phyloP scores from a whole-genome alignment of 2,329 filamentous ascomycete species.

The Plectosphaerella sp. region DNA sequence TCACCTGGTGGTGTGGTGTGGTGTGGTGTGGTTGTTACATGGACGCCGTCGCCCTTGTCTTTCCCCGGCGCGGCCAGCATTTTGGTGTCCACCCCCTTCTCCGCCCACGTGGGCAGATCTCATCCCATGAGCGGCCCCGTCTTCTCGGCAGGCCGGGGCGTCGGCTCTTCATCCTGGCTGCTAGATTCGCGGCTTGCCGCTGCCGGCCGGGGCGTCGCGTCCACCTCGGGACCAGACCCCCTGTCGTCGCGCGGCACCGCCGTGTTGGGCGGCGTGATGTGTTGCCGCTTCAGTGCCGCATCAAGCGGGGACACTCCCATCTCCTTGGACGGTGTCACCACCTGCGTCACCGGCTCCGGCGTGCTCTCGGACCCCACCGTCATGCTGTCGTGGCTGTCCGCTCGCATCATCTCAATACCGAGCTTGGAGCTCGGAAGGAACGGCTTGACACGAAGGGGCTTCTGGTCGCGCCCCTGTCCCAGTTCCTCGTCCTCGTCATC shows the following conservation, averaged over 20 bases:
- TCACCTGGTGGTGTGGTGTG: background rate
- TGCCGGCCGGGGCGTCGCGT: constrained; percentile 40
- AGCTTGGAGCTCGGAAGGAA: constrained; percentile 78
- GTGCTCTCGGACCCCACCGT: constrained; percentile 45
- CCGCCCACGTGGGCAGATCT: background rate
- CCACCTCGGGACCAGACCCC: constrained; percentile 18
- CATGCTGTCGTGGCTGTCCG: constrained; percentile 87
- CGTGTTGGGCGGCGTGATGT: constrained; percentile 23
- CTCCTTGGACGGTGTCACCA: constrained; percentile 45
- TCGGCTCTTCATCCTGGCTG: constrained; percentile 31
- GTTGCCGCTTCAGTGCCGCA: constrained; percentile 14
- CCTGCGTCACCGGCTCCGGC: constrained; percentile 47
- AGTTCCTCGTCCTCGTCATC: constrained; percentile 95
- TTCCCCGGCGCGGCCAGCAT: background rate
- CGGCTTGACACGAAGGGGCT: constrained; percentile 49
- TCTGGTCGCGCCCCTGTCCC: constrained; percentile 10
- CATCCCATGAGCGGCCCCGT: constrained; percentile 6
- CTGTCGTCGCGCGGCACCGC: constrained; percentile 14
- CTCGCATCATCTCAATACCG: constrained; percentile 96
- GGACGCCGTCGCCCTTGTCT: background rate
- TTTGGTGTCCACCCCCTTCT: background rate
- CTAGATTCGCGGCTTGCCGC: constrained; percentile 12
- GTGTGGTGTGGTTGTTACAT: background rate
- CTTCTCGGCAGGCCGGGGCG: constrained; percentile 28
- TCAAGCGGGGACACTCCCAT: constrained; percentile 23